Evolutionary conservation across 331 rosid genomes (phyloP), one percentile per base, ranked within the genome.

Genomic region (Acacia pycnantha): DNA sequence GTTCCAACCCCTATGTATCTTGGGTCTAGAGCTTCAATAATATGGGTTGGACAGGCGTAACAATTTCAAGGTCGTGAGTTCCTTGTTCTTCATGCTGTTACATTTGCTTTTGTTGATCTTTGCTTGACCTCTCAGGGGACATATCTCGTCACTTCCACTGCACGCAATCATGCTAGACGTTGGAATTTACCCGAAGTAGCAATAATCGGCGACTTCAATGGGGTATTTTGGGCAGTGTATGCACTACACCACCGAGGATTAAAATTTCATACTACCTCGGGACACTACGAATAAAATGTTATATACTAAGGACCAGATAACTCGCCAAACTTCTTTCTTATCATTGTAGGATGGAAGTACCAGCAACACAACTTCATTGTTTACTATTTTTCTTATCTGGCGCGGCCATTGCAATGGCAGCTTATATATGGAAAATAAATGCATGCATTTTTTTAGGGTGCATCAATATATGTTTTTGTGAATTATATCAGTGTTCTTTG

Each of bases 31-130:
- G 94, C 98, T 88, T 88, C 98, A 70, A 92, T 93, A 79, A 86
- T 91, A 77, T 95, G 97, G 97, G 98, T 91, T 78, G 98, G 93
- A 76, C 89, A 91, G 97, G 97, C 93, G 59, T 71, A 56, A 68
- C 72, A 35, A 43, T 82, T 72, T 83, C 81, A 76, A 48, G 46
- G 87, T 81, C 85, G 26, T 10, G 50, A 68, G 72, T 71, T 80
- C 84, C 64, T 81, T 76, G 75, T 70, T 77, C 46, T 75, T 77
- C 77, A 31, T 74, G 24, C 35, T 35, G 76, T 59, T 54, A 24
- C 80, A 37, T 78, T 24, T 74, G n/a, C 74, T 33, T 81, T 67
- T 68, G 44, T 70, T 80, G 69, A 82, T 78, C 80, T 70, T 62
- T 29, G 33, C 84, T 53, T 81, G 84, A 47, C 73, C 79, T 84